Evolutionary conservation across 2,329 filamentous ascomycete species (phyloP), one percentile per base, ranked within the genome.

Genomic region (Hymenoscyphus salicellus): DNA sequence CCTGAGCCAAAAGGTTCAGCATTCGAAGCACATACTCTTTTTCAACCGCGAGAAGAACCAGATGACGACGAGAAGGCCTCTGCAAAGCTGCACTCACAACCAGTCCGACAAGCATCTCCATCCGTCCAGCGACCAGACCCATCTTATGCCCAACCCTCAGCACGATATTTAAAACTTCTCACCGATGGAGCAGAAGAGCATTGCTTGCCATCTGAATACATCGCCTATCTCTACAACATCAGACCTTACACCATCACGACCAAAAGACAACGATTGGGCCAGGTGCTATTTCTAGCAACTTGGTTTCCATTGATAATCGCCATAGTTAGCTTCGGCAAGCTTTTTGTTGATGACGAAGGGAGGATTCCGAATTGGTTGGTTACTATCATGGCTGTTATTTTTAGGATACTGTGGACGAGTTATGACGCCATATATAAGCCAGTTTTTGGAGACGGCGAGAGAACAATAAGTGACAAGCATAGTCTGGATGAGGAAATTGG

Each of bases 361-460:
- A 84, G 81, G 62, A 79, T 86, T 61, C 93, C 93, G 0, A 72
- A 73, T 14, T 96, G 91, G 91, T 67, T 94, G 59, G 82, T 79
- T 2, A 75, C 76, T 17, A 61, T 84, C 0, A 79, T 83, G 63
- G 82, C 80, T 0, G 75, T 80, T 1, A 14, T 89, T 1, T 86
- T 89, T 65, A 81, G 78, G 1, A 74, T 81, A 0, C 77, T 87
- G 70, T 93, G 90, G 90, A 72, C 70, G 56, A 82, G 78, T 57
- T 92, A 93, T 77, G 89, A 92, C 77, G 66, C 60, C 0, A 73
- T 86, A 20, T 89, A 89, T 69, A 88, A 86, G 75, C 79, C 77
- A 0, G 49, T 89, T 0, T 97, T 96, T 80, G 94, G 94, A 0
- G 91, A 98, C 74, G 95, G 95, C 0, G 94, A 98, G 81, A 85